Base-by-base conservation (phyloP, 768 basidiomycete species). In the Suillus tomentosus region DNA sequence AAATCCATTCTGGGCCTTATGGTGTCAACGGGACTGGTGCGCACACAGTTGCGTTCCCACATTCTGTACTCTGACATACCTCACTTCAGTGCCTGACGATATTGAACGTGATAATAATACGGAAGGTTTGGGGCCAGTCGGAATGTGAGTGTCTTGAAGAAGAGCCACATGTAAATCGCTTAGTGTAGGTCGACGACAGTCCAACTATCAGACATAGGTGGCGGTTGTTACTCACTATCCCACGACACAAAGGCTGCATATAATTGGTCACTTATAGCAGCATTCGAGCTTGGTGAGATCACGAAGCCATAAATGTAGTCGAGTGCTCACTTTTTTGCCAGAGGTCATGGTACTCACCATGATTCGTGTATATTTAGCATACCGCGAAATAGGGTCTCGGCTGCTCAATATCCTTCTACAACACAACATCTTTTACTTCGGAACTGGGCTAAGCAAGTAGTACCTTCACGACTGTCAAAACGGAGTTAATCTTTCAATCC, bases 261-360 rank as follows among this genome's bases (percentile, higher is more conserved):
- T 54, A 19, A 34, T 54, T 54, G 53, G 53, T 5, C 34, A 54
- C 53, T 54, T 54, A 34, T 54, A 34, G 53, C 36, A 36, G 34
- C 19, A 36, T 54, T 54, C 34, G 53, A 54, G 11, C 5, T 54
- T n/a, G 53, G 53, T 54, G 19, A 54, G 53, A 54, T 54, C 53
- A 11, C 34, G 17, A n/a, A 34, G 19, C 53, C 36, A 54, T 36
- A n/a, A n/a, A 54, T 54, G 1, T n/a, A 6, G 53, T 36, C 19
- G 10, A 34, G 19, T 54, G 6, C 31, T 54, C 19, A 54, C 11
- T 54, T 54, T 31, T 53, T 54, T 36, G 53, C 19, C 19, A 54
- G 53, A 54, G 53, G n/a, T 54, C 53, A n/a, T 54, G 36, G 34
- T 36, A n/a, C 53, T 54, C 11, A 54, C 53, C 53, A 54, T 54